A percentile compares a stretch with the other conserved stretches of the same genome.
phyloP scores from a whole-genome alignment of 805 yeast species.

The Lipomyces orientalis region DNA sequence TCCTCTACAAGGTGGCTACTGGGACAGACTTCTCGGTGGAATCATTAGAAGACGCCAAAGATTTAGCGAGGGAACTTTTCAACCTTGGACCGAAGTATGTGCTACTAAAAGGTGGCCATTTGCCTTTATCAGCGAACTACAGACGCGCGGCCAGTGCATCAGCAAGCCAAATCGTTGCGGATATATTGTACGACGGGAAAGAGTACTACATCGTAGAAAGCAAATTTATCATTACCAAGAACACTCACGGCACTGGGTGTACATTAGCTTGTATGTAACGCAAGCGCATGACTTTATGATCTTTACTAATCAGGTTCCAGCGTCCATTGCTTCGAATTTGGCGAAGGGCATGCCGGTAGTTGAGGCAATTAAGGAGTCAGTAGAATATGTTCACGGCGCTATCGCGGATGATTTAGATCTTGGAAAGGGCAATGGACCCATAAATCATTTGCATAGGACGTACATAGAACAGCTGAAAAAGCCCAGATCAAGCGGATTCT shows the following conservation, averaged over 20 bases:
- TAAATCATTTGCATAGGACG: conserved; percentile 58
- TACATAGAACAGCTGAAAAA: conserved; percentile 12
- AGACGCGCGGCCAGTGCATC: conserved; percentile 31
- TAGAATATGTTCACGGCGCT: conserved; percentile 71
- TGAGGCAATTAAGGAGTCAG: conserved; percentile 60
- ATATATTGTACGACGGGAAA: conserved; percentile 58
- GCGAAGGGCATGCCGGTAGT: conserved; percentile 59
- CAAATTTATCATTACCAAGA: conserved; percentile 52
- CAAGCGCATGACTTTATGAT: not conserved
- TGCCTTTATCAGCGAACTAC: conserved; percentile 43
- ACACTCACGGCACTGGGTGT: conserved; percentile 92
- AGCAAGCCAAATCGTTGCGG: conserved; percentile 51
- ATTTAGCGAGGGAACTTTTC: conserved; percentile 51
- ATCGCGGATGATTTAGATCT: conserved; percentile 57
- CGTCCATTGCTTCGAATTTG: conserved; percentile 76
- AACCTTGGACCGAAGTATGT: conserved; percentile 56
- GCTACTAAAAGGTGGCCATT: conserved; percentile 84
- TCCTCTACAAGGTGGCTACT: conserved; percentile 43
- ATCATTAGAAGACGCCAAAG: conserved; percentile 51
- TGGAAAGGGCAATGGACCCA: conserved; percentile 68
- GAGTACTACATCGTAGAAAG: conserved; percentile 55
- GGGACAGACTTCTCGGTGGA: conserved; percentile 39
- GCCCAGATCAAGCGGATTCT: not conserved
- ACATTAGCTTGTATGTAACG: conserved; percentile 58
- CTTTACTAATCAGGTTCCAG: conserved; percentile 38